Conservation (phyloP, 2,329 filamentous ascomycete genomes). For the Penicillium sp. region DNA sequence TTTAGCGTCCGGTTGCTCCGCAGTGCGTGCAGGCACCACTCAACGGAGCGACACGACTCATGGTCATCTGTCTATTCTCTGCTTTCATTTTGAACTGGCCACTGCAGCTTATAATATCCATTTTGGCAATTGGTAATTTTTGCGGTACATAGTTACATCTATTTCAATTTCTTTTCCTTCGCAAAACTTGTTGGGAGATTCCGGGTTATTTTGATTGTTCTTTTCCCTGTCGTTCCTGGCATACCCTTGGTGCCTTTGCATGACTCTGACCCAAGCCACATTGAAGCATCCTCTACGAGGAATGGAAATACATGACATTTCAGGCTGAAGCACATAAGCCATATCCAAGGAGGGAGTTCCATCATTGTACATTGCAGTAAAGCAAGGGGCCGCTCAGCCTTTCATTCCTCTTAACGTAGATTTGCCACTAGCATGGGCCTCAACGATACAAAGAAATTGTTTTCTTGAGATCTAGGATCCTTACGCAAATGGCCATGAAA, state of each 20-base stretch:
- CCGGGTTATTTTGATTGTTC: background rate
- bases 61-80: background rate
- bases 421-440: background rate
- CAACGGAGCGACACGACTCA: background rate
- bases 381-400: conserved; percentile 2
- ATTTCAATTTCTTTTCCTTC: background rate
- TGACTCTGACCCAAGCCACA: background rate
- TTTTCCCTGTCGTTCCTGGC: conserved; percentile 1
- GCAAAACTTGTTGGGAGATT: background rate
- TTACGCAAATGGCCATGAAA: background rate
- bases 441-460: background rate
- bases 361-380: conserved; percentile 1
- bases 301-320: background rate
- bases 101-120: conserved; percentile 15
- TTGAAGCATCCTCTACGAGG: background rate
- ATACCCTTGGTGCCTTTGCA: background rate
- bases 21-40: conserved; percentile 25
- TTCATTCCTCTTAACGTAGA: background rate
- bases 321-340: background rate
- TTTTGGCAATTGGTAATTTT: conserved; percentile 3
- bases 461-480: background rate
- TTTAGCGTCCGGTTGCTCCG: conserved; percentile 7
- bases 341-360: background rate
- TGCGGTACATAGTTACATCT: conserved; percentile 7
- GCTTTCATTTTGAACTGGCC: conserved; percentile 1